Evolutionary conservation across 1,139 yeast species (phyloP).

Genomic region (Diutina pseudorugosa): DNA sequence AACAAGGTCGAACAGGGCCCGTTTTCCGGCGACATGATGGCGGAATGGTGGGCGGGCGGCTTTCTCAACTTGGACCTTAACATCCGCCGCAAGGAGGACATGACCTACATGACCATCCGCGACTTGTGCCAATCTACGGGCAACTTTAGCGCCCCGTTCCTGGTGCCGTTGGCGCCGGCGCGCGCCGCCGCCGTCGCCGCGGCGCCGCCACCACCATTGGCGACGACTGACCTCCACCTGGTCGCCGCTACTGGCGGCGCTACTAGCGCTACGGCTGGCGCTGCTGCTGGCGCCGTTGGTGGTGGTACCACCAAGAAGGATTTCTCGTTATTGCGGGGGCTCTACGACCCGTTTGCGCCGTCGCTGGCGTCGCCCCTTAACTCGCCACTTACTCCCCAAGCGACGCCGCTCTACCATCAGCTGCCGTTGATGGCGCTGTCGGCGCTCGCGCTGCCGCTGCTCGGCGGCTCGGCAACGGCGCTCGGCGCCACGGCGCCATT

Average conservation of each 20-base stretch:
- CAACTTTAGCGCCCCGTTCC: conserved; percentile 48
- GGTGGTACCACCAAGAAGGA: not conserved
- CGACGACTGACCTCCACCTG: not conserved
- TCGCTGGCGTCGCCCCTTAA: not conserved
- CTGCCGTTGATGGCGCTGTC: not conserved
- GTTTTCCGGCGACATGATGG: conserved; percentile 65
- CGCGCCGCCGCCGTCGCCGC: not conserved
- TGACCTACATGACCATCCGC: conserved; percentile 25
- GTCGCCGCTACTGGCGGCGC: too few relatives aligned
- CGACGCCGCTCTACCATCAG: not conserved
- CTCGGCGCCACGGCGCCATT: not conserved
- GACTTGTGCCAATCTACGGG: conserved; percentile 35
- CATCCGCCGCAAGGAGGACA: conserved; percentile 43
- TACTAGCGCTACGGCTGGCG: not conserved
- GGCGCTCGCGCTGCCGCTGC: not conserved
- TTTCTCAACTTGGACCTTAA: conserved; percentile 46
- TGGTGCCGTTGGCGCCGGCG: conserved; percentile 22
- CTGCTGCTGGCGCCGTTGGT: not conserved
- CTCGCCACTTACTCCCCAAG: not conserved
- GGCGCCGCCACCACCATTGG: not conserved
- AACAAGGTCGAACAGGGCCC: conserved; percentile 72
- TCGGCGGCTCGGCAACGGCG: not conserved
- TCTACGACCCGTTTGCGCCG: conserved; percentile 1
- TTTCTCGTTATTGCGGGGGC: not conserved
- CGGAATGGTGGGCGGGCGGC: conserved; percentile 58